Evolutionary conservation across 768 basidiomycete species (phyloP).

Genomic region (Cantharellus cinnabarinus): DNA sequence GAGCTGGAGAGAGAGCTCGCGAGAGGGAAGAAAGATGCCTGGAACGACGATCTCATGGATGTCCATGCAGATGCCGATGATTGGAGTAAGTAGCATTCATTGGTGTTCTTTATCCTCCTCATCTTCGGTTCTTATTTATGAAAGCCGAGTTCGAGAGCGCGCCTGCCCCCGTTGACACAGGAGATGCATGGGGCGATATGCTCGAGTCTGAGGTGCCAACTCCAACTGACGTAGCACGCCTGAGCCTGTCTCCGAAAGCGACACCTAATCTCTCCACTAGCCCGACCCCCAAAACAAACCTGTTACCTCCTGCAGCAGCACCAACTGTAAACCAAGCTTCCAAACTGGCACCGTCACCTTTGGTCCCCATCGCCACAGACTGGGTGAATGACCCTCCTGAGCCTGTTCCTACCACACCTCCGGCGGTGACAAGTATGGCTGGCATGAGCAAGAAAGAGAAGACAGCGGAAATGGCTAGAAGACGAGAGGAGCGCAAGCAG

Average conservation of each 20-base stretch:
- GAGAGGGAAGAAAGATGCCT: conserved; percentile 14
- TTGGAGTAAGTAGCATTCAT: conserved; percentile 47
- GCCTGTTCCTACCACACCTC: not conserved
- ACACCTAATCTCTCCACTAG: not conserved
- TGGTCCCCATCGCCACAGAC: not conserved
- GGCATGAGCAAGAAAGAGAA: conserved; percentile 76
- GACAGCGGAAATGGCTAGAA: conserved; percentile 74
- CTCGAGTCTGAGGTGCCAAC: conserved; percentile 1
- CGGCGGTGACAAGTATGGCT: conserved; percentile 15
- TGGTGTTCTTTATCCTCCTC: not conserved
- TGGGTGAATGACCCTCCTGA: not conserved
- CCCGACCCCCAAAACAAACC: not conserved
- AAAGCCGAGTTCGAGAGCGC: conserved; percentile 57
- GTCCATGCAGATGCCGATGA: conserved; percentile 84
- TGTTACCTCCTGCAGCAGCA: not conserved
- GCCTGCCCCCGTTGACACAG: conserved; percentile 5
- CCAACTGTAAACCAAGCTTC: not conserved
- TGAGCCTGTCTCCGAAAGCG: not conserved
- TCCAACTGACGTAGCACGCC: not conserved
- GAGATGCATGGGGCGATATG: conserved; percentile 8
- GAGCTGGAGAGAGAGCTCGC: conserved; percentile 39
- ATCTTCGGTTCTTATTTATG: not conserved
- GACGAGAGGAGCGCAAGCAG: conserved; percentile 83
- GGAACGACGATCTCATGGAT: conserved; percentile 56
- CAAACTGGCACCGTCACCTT: not conserved